phyloP scores from a whole-genome alignment of 176 grass and related monocot species.

The Phragmites australis region DNA sequence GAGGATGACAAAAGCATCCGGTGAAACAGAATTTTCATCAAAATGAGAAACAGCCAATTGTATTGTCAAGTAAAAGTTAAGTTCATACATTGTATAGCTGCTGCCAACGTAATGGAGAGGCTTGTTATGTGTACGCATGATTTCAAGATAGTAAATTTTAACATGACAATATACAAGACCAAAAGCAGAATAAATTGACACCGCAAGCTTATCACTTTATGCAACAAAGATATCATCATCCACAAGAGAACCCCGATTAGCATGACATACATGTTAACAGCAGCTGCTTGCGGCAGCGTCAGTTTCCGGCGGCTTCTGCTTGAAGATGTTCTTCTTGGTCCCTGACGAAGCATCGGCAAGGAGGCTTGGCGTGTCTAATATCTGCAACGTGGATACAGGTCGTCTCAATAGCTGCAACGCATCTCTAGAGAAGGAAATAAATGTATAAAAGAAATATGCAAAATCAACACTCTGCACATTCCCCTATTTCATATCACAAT shows the following conservation, averaged over 20 bases:
- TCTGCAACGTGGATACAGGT: slow-evolving; percentile 36
- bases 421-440: neutral
- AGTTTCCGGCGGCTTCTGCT: slow-evolving; percentile 76
- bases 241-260: neutral
- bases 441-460: neutral
- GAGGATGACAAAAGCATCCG: no score
- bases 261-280: slow-evolving; percentile 43
- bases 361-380: slow-evolving; percentile 92
- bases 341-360: slow-evolving; percentile 70
- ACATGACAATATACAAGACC: slow-evolving; percentile 30
- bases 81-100: slow-evolving; percentile 19
- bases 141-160: neutral
- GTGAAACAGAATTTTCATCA: no score
- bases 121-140: neutral
- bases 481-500: neutral
- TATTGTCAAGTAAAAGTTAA: slow-evolving; percentile 3
- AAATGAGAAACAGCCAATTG: neutral
- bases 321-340: slow-evolving; percentile 93
- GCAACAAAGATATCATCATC: slow-evolving; percentile 2
- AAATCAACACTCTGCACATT: neutral
- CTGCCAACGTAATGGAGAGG: neutral
- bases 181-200: slow-evolving; percentile 22
- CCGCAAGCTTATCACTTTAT: slow-evolving; percentile 24
- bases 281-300: slow-evolving; percentile 67
- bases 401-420: neutral